phyloP scores from a whole-genome alignment of 805 yeast species.

The Tetrapisispora phaffii region DNA sequence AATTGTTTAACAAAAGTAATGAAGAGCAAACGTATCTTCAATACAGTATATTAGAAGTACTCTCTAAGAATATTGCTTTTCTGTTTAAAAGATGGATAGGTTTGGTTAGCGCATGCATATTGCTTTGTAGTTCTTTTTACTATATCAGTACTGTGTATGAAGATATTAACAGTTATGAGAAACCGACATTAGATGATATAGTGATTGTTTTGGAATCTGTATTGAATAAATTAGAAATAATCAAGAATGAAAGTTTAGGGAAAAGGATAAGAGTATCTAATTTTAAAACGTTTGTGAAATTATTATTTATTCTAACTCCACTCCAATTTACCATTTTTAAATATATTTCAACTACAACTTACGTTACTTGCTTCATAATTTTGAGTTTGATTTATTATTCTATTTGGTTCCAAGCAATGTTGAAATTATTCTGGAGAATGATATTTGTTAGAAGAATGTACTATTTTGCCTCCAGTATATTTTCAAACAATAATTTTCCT shows the following conservation, averaged over 20 bases:
- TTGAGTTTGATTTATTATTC: slow-evolving; percentile 17
- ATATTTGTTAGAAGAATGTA: slow-evolving; percentile 13
- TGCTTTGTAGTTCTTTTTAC: slow-evolving; percentile 11
- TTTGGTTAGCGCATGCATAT: slow-evolving; percentile 9
- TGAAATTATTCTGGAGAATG: slow-evolving; percentile 23
- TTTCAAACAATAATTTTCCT: not conserved
- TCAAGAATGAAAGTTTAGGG: slow-evolving; percentile 12
- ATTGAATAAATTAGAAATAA: slow-evolving; percentile 15
- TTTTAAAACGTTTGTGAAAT: not conserved
- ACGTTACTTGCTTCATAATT: slow-evolving; percentile 7
- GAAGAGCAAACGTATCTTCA: not conserved
- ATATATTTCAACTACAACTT: slow-evolving; percentile 9
- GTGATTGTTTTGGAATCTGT: slow-evolving; percentile 19
- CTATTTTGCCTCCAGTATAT: not conserved
- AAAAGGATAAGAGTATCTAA: not conserved
- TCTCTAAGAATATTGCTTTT: not conserved
- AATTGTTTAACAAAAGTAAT: slow-evolving; percentile 4
- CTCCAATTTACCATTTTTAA: slow-evolving; percentile 13
- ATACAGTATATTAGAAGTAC: not conserved
- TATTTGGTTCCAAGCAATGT: slow-evolving; percentile 21
- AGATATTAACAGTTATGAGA: slow-evolving; percentile 17
- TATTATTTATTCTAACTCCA: slow-evolving; percentile 12
- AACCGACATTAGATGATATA: slow-evolving; percentile 29
- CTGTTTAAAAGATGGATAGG: slow-evolving; percentile 15
- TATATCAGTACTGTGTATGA: slow-evolving; percentile 14